Base-by-base conservation (phyloP, 208 protist species). In the Acanthamoeba rhysodes region DNA sequence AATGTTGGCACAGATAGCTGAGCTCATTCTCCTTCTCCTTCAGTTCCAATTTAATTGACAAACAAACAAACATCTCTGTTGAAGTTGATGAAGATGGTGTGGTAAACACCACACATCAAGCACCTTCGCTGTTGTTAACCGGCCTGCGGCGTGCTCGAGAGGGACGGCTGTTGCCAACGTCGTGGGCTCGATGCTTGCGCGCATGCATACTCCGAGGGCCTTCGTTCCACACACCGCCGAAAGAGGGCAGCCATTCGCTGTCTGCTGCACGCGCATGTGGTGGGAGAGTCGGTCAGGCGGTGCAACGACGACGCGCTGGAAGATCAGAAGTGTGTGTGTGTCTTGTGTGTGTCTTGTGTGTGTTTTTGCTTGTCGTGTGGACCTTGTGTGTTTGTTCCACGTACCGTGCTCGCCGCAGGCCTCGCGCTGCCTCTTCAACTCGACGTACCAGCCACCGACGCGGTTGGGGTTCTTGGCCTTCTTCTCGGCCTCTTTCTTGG, bases 1-100 rank as follows among this genome's bases (percentile, higher is more conserved):
- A 87, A 18, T 50, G 78, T 37, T 87, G 78, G 78, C 78, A 87
- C 78, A 87, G 78, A 87, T 87, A 87, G 45, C 78, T 87, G 78
- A 87, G 45, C 78, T 41, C 78, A 87, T 29, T 70, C n/a, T 32
- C 34, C 62, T 24, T 34, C 24, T 24, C 34, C 20, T 70, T 50
- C 45, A 50, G 45, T 50, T 50, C 45, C 45, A 50, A 50, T 50
- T 50, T 1, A 50, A 50, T 50, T 50, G 45, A 50, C 12, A 50
- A 50, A 50, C 45, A 16, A 50, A 41, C 37, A 41, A 9, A 9
- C 45, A 12, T 12, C 45, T 48, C 2, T 41, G 37, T 45, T 45
- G 41, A 14, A 0, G 45, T 50, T 50, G 45, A 4, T 14, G 45
- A 12, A n/a, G n/a, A n/a, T n/a, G n/a, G n/a, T n/a, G n/a, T n/a